Percentiles rank a stretch among this genome's conserved stretches.
Evolutionary conservation across 495 filamentous ascomycete species (phyloP).

Genomic region (Podospora pseudopauciseta): DNA sequence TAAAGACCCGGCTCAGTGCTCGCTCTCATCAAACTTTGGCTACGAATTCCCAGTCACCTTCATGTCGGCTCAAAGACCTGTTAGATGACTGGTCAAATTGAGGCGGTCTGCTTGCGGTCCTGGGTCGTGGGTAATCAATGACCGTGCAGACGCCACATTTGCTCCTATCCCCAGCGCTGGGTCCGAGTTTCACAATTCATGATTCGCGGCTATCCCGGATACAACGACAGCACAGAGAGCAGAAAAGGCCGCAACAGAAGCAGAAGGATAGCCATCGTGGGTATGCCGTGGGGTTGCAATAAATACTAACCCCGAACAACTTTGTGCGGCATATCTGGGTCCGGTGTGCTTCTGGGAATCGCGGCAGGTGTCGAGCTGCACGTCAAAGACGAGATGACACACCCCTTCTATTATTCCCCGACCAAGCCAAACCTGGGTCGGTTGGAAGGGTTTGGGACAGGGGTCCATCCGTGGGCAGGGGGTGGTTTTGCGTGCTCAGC

Average conservation of each 20-base stretch:
- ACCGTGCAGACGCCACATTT: conserved; percentile 22
- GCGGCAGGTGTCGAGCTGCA: conserved; percentile 10
- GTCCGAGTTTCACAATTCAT: conserved; percentile 14
- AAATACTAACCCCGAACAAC: background rate
- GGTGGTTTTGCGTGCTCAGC: conserved; percentile 25
- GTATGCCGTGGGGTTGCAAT: conserved; percentile 1
- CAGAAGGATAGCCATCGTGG: background rate
- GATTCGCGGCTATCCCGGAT: conserved; percentile 20
- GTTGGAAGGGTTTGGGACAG: conserved; percentile 15
- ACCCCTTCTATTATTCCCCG: conserved; percentile 10
- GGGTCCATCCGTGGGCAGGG: conserved; percentile 22
- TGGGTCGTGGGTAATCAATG: background rate
- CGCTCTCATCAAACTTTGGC: background rate
- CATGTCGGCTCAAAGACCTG: conserved; percentile 11
- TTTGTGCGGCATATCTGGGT: background rate
- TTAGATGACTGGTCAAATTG: conserved; percentile 3
- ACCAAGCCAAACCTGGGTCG: conserved; percentile 9
- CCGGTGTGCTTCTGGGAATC: background rate
- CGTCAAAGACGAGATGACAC: conserved; percentile 3
- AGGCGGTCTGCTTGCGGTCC: conserved; percentile 8
- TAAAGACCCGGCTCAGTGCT: conserved; percentile 5
- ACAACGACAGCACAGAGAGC: background rate
- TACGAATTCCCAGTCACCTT: background rate
- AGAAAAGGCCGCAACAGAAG: background rate
- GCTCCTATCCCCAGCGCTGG: conserved; percentile 17